A percentile compares a stretch with the other conserved stretches of the same genome.
Conservation (phyloP, 2,329 filamentous ascomycete genomes). For the Akanthomyces dipterigenus region DNA sequence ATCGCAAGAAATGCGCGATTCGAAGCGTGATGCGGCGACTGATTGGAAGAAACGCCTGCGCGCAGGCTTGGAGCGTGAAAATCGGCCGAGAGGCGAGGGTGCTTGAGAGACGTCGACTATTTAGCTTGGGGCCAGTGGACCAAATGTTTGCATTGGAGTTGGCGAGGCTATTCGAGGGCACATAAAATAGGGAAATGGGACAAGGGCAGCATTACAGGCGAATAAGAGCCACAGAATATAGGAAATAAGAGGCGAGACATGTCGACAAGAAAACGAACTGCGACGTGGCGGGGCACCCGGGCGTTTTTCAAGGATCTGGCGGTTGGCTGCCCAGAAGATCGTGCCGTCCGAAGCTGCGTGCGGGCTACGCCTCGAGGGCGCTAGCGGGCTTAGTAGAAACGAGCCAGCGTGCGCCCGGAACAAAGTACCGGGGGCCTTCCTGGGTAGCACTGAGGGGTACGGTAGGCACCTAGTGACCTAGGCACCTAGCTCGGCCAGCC, state of each 20-base stretch:
- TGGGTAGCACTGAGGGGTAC: too few species aligned
- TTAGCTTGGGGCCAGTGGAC: neutral
- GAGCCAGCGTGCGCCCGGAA: neutral
- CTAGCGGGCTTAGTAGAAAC: neutral
- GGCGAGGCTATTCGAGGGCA: neutral
- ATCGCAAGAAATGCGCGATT: neutral
- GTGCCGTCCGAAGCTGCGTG: neutral
- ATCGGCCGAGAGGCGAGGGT: neutral
- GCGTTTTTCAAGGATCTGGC: constrained; percentile 6
- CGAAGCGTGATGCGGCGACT: neutral
- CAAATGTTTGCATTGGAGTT: neutral
- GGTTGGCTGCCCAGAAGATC: constrained; percentile 4
- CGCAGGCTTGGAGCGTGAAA: neutral
- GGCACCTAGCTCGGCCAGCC: neutral
- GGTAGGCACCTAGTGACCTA: too few species aligned
- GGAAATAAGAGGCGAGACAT: neutral
- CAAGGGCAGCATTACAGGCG: neutral
- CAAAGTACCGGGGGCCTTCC: neutral
- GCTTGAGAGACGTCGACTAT: neutral
- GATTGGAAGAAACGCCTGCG: neutral
- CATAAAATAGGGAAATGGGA: neutral
- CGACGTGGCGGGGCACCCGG: neutral
- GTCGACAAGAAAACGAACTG: neutral
- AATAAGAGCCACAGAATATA: neutral
- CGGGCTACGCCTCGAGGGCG: too few species aligned